Conservation (phyloP, 345 rosid species). For the Lenwebbia sp. region DNA sequence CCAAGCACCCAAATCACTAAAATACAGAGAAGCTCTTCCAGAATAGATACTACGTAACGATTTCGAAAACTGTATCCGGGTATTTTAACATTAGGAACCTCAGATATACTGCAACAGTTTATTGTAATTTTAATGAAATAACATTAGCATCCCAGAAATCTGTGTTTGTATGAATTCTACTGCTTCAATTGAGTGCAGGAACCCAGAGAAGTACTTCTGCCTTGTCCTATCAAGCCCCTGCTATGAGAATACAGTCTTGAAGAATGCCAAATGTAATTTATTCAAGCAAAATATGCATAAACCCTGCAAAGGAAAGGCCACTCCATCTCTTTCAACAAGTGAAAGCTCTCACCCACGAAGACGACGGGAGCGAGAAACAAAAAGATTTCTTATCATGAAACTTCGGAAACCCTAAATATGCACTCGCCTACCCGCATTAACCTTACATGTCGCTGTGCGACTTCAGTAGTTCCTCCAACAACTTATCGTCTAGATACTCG, state of each 20-base stretch:
- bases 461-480: not conserved
- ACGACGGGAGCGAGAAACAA: not conserved
- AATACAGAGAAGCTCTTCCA: not conserved
- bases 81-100: not conserved
- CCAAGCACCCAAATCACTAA: not conserved
- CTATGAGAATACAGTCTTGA: not conserved
- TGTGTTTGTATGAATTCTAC: not conserved
- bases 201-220: not conserved
- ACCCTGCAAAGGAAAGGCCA: no score
- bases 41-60: not conserved
- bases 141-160: not conserved
- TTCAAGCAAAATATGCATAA: not conserved
- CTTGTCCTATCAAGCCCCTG: not conserved
- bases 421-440: not conserved
- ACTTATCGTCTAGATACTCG: not conserved
- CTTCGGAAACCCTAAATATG: not conserved
- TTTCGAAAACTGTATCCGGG: not conserved
- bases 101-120: not conserved
- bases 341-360: not conserved
- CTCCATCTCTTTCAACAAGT: not conserved
- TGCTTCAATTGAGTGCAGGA: not conserved
- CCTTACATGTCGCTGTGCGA: not conserved
- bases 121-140: not conserved
- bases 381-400: not conserved
- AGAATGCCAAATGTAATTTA: not conserved